These are phyloP conservation scores for Brachypodium distachyon DNA, from an alignment of 202 grass and related monocot genomes.

Conservation along the genomic window DNA sequence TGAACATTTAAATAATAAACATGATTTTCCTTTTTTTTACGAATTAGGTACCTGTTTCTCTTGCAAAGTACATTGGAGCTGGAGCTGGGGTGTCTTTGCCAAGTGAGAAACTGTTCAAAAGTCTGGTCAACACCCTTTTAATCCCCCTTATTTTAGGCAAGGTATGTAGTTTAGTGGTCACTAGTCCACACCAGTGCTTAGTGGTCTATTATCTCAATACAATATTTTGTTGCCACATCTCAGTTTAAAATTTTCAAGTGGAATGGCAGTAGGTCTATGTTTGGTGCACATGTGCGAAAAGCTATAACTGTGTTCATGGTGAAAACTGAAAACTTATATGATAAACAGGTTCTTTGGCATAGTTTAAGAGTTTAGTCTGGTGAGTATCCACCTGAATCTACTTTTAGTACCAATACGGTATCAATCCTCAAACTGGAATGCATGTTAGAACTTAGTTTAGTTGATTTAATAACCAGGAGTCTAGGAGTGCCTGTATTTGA, in stretches of 20 bases:
- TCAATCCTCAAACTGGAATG: conserved; percentile 13
- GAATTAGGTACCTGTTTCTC: conserved; percentile 72
- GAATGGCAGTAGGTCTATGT: background rate
- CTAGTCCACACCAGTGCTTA: background rate
- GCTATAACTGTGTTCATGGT: background rate
- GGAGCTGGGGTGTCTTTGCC: conserved; percentile 70
- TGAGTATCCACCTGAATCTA: background rate
- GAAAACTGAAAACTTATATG: background rate
- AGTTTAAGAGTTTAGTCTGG: background rate
- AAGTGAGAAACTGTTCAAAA: conserved; percentile 70
- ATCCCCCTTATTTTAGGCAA: conserved; percentile 74
- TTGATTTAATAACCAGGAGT: background rate
- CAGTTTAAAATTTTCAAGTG: conserved; percentile 14
- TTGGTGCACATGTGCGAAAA: background rate
- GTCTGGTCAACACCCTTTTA: conserved; percentile 69
- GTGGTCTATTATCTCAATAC: background rate
- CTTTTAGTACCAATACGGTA: conserved; percentile 7
- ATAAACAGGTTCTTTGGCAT: background rate
- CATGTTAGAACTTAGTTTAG: background rate
- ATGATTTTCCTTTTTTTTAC: background rate
- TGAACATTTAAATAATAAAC: background rate
- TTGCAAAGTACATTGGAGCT: conserved; percentile 67
- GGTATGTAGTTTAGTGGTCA: conserved; percentile 39
- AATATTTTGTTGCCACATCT: background rate
- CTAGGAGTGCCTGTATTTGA: background rate